Conservation (phyloP, 1,284 basidiomycete genomes). For the Malassezia cuniculi region DNA sequence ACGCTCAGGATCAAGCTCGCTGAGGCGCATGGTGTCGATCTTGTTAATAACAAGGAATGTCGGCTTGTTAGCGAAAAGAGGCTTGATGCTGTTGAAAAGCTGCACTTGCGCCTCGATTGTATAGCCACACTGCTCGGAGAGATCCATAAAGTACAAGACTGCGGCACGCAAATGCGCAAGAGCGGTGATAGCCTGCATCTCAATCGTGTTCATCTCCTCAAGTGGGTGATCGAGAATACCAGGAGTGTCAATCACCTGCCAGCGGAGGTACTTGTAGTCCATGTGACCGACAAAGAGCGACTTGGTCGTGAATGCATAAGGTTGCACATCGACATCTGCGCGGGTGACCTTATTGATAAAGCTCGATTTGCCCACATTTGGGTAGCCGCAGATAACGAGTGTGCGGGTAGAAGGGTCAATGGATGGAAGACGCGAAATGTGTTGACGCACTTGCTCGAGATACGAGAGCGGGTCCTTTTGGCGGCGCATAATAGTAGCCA, state of each 20-base stretch:
- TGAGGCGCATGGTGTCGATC: constrained; percentile 31
- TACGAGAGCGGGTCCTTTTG: constrained; percentile 45
- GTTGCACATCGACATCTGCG: constrained; percentile 44
- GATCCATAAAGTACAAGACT: constrained; percentile 45
- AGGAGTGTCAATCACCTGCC: constrained; percentile 45
- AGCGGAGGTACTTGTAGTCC: constrained; percentile 45
- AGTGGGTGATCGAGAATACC: constrained; percentile 44
- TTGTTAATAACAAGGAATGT: constrained; percentile 44
- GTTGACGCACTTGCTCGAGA: constrained; percentile 44
- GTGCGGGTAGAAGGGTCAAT: constrained; percentile 42
- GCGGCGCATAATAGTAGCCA: constrained; percentile 45
- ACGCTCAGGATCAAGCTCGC: constrained; percentile 32
- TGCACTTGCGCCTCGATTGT: constrained; percentile 43
- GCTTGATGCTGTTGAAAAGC: constrained; percentile 45
- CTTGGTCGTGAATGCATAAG: constrained; percentile 45
- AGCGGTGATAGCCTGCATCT: constrained; percentile 45
- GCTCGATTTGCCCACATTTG: constrained; percentile 44
- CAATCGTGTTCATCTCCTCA: constrained; percentile 46
- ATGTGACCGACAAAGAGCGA: constrained; percentile 45
- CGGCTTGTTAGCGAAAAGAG: constrained; percentile 44
- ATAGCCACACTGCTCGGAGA: constrained; percentile 44
- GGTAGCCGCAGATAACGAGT: constrained; percentile 43
- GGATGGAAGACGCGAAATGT: constrained; percentile 44
- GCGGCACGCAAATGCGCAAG: constrained; percentile 42
- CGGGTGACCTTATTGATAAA: constrained; percentile 45